Base-by-base conservation (phyloP, 306 rosid species). In the Mimosa pudica region DNA sequence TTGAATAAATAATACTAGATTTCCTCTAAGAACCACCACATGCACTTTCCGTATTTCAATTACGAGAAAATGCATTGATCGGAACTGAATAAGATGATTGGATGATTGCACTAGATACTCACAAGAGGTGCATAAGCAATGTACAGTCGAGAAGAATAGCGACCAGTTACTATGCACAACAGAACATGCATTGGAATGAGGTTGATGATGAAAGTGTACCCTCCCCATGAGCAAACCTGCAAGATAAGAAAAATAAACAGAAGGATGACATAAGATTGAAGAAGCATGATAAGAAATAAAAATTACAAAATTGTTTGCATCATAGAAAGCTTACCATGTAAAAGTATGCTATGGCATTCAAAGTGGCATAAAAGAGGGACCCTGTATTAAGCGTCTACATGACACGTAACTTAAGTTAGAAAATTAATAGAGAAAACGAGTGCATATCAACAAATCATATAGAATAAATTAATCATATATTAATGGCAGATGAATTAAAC, bases 151-250 rank as follows among this genome's bases (percentile, higher is more conserved):
- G 98, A 83, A 72, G 99, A 96, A 79, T 93, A 96, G 85, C 99
- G 97, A 46, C 99, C 99, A 54, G 99, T 93, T 68, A 89, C 76
- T 83, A 96, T 87, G 96, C 99, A 96, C 87, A 96, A 83, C 80
- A 96, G 98, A 52, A 80, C 99, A 88, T 96, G 99, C 93, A 96
- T 93, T 6, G 99, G 99, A 89, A 96, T 96, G 73, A 96, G 99
- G 79, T 96, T 96, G 83, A 96, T 93, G 78, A 96, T 96, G 78
- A 96, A 96, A 77, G 99, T 93, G 93, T 96, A 96, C 71, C 99
- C 99, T 91, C 99, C 99, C 99, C 99, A 96, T 60, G 99, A 93
- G 91, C 99, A 96, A 89, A 96, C 99, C 99, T 96, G 81, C 77
- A 86, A 54, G 61, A 86, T 58, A 61, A 35, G 71, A 10, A 70